phyloP scores from a whole-genome alignment of 2,329 filamentous ascomycete genomes.

The Pyrenophora teres region DNA sequence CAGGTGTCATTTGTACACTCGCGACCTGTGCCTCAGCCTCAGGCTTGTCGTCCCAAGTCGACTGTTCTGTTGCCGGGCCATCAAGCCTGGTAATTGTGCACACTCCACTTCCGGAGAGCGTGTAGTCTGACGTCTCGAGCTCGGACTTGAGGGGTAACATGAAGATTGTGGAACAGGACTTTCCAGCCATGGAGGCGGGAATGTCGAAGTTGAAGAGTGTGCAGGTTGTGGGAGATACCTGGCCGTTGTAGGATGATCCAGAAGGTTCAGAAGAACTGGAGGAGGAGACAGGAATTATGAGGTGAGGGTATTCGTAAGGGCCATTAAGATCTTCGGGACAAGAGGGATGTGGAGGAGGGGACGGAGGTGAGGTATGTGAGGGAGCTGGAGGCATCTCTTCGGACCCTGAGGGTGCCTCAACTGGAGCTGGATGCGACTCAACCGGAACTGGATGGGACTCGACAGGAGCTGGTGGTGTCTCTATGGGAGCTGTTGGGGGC shows the following conservation, averaged over 20 bases:
- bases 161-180: constrained; percentile 68
- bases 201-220: constrained; percentile 74
- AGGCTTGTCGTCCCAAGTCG: constrained; percentile 61
- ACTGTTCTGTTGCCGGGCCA: constrained; percentile 52
- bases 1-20: constrained; percentile 53
- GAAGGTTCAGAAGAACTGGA: constrained; percentile 56
- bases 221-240: constrained; percentile 50
- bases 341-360: neutral
- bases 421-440: too few relatives aligned
- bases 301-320: constrained; percentile 46
- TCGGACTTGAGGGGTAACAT: constrained; percentile 63
- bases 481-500: neutral
- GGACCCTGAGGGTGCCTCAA: too few relatives aligned
- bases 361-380: constrained; percentile 18
- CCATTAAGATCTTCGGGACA: constrained; percentile 36
- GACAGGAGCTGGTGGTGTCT: too few relatives aligned
- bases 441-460: too few relatives aligned
- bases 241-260: constrained; percentile 62
- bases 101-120: constrained; percentile 59
- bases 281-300: constrained; percentile 66
- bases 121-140: constrained; percentile 65
- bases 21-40: constrained; percentile 30
- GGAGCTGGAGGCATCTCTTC: neutral
- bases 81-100: constrained; percentile 60
- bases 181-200: constrained; percentile 57